Base-by-base conservation (phyloP, 2,329 filamentous ascomycete species). In the Fusarium sp. region DNA sequence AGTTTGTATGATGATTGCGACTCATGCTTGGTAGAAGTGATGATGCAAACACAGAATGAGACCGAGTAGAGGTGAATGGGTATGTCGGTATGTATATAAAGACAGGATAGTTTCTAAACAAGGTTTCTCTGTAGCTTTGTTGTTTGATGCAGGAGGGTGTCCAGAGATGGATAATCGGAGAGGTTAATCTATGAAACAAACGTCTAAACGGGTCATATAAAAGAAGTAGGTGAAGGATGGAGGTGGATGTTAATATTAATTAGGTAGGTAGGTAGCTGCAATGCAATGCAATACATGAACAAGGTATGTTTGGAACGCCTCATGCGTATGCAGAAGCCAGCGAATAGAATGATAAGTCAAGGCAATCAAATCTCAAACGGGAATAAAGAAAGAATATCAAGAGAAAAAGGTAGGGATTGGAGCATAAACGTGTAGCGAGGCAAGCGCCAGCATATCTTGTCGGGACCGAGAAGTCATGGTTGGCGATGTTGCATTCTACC, bases 241-340 rank as follows among this genome's bases (percentile, higher is more conserved):
- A 52, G 28, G 28, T 28, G 28, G 21, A 44, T 51, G 16, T 28
- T 51, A 56, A 26, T 44, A 39, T 34, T 37, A 4, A 12, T 37
- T n/a, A 37, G 41, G 44, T 67, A 55, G 58, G 43, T 65, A 28
- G 59, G 16, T 60, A 60, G 54, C 48, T 68, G 52, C 59, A 54
- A 65, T 68, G 52, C 59, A 54, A 65, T 68, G 52, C 59, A 58
- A 65, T 67, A 46, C 37, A 60, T 49, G 42, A 52, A 41, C 34
- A 58, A 45, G 51, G 31, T 46, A 68, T 48, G 63, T 39, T 51
- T 60, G 25, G 48, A 52, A 68, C 67, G 58, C 63, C 67, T 68
- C 58, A 30, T 67, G 62, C 55, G 63, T 68, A 65, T 55, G 31
- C 13, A 53, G 46, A 60, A 61, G 50, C 23, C 58, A 65, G 28